Percentiles rank a stretch among this genome's conserved stretches.
Evolutionary conservation across 352 stramenopile species (phyloP).

Genomic region (Aphanomyces cochlioides): DNA sequence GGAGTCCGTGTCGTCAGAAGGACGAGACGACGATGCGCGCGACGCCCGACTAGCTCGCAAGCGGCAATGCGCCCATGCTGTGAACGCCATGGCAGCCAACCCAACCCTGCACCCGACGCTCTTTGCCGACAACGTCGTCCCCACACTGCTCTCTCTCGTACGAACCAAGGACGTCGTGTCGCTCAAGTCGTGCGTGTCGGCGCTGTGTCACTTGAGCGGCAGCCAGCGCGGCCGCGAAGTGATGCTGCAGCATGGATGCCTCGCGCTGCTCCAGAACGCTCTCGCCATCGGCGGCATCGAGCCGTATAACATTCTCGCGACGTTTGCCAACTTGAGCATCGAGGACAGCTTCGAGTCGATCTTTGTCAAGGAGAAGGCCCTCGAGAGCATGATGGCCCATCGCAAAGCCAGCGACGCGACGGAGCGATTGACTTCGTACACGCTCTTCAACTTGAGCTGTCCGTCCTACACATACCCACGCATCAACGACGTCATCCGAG

Average conservation of each 20-base stretch:
- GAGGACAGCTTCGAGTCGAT: slow-evolving; percentile 59
- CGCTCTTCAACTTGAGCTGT: slow-evolving; percentile 66
- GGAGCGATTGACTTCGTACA: slow-evolving; percentile 47
- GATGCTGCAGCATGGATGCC: slow-evolving; percentile 51
- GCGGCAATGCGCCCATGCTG: slow-evolving; percentile 55
- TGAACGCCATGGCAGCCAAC: slow-evolving; percentile 68
- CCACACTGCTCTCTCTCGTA: slow-evolving; percentile 53
- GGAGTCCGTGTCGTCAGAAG: neutral
- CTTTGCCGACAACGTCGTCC: slow-evolving; percentile 57
- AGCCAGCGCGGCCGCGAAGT: slow-evolving; percentile 41
- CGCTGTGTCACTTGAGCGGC: slow-evolving; percentile 50
- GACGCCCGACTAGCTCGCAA: slow-evolving; percentile 46
- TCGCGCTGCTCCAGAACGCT: slow-evolving; percentile 41
- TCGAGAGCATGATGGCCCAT: slow-evolving; percentile 58
- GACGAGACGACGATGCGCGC: neutral
- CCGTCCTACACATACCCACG: slow-evolving; percentile 61
- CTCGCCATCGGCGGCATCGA: slow-evolving; percentile 33
- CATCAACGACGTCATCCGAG: slow-evolving; percentile 59
- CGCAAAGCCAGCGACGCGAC: slow-evolving; percentile 38
- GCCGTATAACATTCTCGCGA: slow-evolving; percentile 48
- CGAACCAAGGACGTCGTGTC: slow-evolving; percentile 59
- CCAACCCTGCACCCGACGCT: slow-evolving; percentile 45
- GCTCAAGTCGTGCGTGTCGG: slow-evolving; percentile 50
- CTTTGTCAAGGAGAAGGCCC: slow-evolving; percentile 70
- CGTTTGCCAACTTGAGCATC: slow-evolving; percentile 68